Evolutionary conservation across 208 protist genomes (phyloP), one percentile per base, ranked within the genome.

Genomic region (Crithidia sp.): DNA sequence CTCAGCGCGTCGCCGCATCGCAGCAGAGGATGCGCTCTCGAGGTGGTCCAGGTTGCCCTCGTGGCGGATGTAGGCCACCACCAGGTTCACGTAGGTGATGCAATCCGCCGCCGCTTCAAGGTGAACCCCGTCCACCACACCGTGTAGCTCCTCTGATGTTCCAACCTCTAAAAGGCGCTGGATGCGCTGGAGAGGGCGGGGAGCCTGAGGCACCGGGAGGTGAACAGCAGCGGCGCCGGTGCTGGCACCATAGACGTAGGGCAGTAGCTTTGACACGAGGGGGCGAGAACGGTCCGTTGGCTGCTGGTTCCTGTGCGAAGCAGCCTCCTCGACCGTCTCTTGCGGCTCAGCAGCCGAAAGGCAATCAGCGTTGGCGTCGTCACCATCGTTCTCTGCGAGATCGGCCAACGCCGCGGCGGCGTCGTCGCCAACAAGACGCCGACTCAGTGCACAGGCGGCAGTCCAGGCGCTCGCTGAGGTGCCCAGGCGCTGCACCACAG

Each of bases 1-100:
- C n/a, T 62, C 49, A 3, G 67, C 69, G 7, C 45, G 68, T 40
- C 74, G n/a, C 5, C 68, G 62, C 8, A 40, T 16, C 19, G 44
- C 39, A 13, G 36, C 7, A 7, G 45, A 60, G 17, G 50, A 5
- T 7, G 67, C 58, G 14, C 28, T 36, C 19, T 57, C 47, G 50
- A 36, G 74, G 47, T 54, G 19, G 37, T 77, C 58, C 70, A 74
- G 10, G 6, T 40, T 16, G 6, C 36, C 47, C n/a, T 79, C 67
- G 17, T 78, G 61, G 10, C 58, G 59, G 44, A 86, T 71, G 60
- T 80, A 86, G 17, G 62, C 53, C 17, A 53, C 72, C 5, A 72
- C 50, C 41, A 75, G 43, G 64, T 80, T 77, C 4, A 84, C 10
- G 54, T 57, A 72, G 19, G 13, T 53, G 13, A 8, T 43, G 41